These are phyloP conservation scores for Aspergillus viridinutans DNA, from an alignment of 2,329 filamentous ascomycete genomes.

Conservation along the genomic window DNA sequence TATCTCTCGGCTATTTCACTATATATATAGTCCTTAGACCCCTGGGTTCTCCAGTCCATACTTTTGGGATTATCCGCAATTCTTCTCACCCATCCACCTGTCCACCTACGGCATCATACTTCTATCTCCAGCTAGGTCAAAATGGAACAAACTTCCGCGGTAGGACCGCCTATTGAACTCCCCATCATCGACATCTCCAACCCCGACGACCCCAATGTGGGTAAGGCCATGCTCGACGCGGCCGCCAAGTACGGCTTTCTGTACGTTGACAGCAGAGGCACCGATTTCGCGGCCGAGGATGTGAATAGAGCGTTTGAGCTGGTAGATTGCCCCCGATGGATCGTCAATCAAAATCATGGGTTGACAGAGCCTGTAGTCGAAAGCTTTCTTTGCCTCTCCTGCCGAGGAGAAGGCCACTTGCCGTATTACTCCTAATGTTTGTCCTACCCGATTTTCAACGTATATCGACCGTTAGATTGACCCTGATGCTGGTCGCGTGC, in stretches of 20 bases:
- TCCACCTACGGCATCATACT: not conserved
- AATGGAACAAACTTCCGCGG: constrained; percentile 19
- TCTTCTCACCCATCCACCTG: not conserved
- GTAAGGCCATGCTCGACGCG: constrained; percentile 68
- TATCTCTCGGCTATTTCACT: too few species aligned
- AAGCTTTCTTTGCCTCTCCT: constrained; percentile 67
- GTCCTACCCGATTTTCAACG: constrained; percentile 8
- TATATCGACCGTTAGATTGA: not conserved
- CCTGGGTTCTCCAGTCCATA: not conserved
- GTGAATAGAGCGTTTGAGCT: constrained; percentile 70
- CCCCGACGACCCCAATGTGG: constrained; percentile 56
- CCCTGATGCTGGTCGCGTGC: not conserved
- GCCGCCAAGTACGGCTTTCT: constrained; percentile 83
- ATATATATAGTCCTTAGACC: too few species aligned
- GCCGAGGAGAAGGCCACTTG: constrained; percentile 68
- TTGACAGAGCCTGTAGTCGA: constrained; percentile 51
- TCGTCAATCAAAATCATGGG: not conserved
- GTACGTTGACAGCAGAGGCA: constrained; percentile 73
- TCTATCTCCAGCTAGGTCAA: not conserved
- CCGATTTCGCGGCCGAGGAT: constrained; percentile 61
- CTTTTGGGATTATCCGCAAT: not conserved
- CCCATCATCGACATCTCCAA: constrained; percentile 79
- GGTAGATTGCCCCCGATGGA: constrained; percentile 41
- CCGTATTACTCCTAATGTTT: constrained; percentile 62
- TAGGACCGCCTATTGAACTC: constrained; percentile 47